Conservation (phyloP, 805 yeast species). For the Candida jianshihensis region DNA sequence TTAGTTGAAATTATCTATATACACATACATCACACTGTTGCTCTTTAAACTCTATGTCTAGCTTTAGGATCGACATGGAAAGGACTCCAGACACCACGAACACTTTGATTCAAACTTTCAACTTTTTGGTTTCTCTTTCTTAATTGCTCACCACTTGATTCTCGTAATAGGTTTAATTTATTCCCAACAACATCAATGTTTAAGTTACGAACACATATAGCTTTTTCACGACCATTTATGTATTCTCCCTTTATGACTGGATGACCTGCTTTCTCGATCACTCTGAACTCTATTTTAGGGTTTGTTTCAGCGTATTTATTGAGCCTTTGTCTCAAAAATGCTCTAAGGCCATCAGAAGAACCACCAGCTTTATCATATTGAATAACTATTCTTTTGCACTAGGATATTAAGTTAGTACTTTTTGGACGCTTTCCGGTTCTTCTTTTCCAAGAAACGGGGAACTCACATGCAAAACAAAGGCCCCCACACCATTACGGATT, state of each 20-base stretch:
- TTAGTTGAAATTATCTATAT: neutral
- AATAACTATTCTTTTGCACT: conserved; percentile 65
- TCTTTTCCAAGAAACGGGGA: neutral
- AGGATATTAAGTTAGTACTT: neutral
- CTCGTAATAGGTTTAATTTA: conserved; percentile 56
- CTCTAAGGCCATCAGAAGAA: conserved; percentile 77
- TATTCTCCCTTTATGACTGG: conserved; percentile 67
- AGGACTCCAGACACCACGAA: conserved; percentile 98
- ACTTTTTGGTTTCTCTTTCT: conserved; percentile 70
- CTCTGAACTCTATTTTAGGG: conserved; percentile 65
- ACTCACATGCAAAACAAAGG: conserved; percentile 51
- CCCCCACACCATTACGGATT: conserved; percentile 72
- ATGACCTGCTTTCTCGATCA: conserved; percentile 71
- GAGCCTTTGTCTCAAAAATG: conserved; percentile 50
- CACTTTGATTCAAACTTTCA: conserved; percentile 69
- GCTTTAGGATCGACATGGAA: conserved; percentile 58
- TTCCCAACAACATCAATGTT: conserved; percentile 52
- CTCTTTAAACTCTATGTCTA: conserved; percentile 38
- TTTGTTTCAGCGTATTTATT: conserved; percentile 49
- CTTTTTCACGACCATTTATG: conserved; percentile 38
- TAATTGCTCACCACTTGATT: conserved; percentile 60
- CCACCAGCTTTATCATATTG: conserved; percentile 96
- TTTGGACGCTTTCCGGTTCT: too few species aligned
- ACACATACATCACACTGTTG: neutral
- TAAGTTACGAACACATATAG: conserved; percentile 73